Percentiles rank a stretch among this genome's conserved stretches.
These are phyloP conservation scores for Pelargonium myrrhifolium DNA, from an alignment of 441 rosid species.

Conservation along the genomic window DNA sequence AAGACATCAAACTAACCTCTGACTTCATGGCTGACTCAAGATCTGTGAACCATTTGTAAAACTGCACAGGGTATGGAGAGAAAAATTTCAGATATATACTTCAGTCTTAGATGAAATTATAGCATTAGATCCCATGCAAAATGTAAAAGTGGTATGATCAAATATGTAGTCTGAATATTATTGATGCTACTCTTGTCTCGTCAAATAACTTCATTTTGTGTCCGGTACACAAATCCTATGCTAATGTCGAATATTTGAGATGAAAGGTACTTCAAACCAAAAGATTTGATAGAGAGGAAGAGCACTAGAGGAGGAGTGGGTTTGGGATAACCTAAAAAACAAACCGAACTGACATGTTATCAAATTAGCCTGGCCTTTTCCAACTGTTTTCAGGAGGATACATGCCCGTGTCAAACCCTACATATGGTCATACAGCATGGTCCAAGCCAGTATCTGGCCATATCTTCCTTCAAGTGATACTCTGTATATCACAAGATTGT, in stretches of 20 bases:
- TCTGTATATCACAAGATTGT: too few relatives aligned
- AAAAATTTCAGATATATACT: neutral
- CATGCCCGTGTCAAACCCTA: too few relatives aligned
- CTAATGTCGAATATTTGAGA: neutral
- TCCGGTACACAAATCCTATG: neutral
- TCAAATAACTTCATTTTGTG: neutral
- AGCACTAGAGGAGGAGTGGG: too few relatives aligned
- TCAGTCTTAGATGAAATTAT: neutral
- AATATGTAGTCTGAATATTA: neutral
- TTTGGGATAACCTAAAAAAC: too few relatives aligned
- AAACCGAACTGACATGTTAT: too few relatives aligned
- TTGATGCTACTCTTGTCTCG: neutral
- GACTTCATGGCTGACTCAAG: slow-evolving; percentile 97
- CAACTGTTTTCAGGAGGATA: too few relatives aligned
- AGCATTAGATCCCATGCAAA: neutral
- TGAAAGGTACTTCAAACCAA: neutral
- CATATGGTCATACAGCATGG: too few relatives aligned
- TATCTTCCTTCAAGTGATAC: too few relatives aligned
- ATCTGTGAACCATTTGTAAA: slow-evolving; percentile 95
- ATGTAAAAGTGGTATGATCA: neutral
- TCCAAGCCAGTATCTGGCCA: too few relatives aligned
- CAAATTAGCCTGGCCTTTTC: too few relatives aligned
- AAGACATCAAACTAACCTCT: slow-evolving; percentile 61
- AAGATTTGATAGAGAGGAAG: neutral
- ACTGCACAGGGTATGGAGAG: slow-evolving; percentile 36